Evolutionary conservation across 2,329 filamentous ascomycete genomes (phyloP).

Genomic region (Clonostachys byssicola): DNA sequence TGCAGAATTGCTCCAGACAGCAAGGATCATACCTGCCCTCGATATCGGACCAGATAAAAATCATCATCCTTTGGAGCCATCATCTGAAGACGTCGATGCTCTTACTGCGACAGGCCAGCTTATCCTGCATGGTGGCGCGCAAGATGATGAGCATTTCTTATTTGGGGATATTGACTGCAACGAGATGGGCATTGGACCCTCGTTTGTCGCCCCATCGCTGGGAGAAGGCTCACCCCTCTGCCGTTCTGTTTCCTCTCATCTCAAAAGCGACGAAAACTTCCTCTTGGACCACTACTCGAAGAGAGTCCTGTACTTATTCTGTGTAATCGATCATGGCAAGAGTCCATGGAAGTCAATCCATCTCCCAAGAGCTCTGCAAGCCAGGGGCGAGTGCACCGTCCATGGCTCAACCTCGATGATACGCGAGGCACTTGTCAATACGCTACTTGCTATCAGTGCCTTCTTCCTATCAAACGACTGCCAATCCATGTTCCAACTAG

Average conservation of each 20-base stretch:
- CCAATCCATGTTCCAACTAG: constrained; percentile 1
- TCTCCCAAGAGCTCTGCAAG: constrained; percentile 12
- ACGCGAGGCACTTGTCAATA: constrained; percentile 11
- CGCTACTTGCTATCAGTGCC: constrained; percentile 14
- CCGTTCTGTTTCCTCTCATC: constrained; percentile 2
- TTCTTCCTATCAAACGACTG: constrained; percentile 14
- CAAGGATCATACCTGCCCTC: too few species aligned
- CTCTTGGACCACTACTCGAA: constrained; percentile 15
- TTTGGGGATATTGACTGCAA: background rate
- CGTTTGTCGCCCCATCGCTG: background rate
- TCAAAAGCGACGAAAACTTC: constrained; percentile 9
- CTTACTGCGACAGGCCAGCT: background rate
- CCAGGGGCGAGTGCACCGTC: constrained; percentile 12
- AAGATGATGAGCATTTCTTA: background rate
- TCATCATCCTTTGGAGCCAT: too few species aligned
- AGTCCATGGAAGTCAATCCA: constrained; percentile 18
- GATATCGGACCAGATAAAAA: too few species aligned
- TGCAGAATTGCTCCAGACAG: too few species aligned
- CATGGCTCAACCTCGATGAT: constrained; percentile 11
- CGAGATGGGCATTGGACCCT: background rate
- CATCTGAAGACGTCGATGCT: background rate
- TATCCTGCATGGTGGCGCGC: background rate
- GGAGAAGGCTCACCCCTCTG: background rate
- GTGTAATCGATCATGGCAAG: constrained; percentile 16
- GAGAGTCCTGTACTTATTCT: constrained; percentile 14